These are phyloP conservation scores for Closterium sp. DNA, from an alignment of 139 green algal genomes.

Conservation along the genomic window DNA sequence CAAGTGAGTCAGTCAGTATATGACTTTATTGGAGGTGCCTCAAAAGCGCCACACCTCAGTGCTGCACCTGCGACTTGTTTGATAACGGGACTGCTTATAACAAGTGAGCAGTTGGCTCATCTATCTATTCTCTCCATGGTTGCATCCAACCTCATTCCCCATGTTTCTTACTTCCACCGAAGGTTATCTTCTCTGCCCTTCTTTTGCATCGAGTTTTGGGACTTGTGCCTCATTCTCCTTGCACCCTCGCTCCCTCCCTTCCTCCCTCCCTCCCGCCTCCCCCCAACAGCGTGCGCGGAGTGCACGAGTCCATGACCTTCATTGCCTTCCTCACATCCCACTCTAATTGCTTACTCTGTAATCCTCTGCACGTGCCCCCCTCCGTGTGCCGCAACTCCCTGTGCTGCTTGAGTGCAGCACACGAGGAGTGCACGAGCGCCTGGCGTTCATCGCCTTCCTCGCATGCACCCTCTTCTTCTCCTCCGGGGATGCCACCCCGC, in stretches of 20 bases:
- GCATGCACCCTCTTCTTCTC: constrained; percentile 48
- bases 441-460: constrained; percentile 47
- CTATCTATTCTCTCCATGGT: no score
- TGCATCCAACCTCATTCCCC: no score
- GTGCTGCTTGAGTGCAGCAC: neutral
- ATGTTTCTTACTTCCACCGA: no score
- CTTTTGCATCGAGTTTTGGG: neutral
- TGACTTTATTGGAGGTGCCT: no score
- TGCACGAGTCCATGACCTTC: no score
- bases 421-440: neutral
- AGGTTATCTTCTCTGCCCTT: neutral
- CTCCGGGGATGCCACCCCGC: constrained; percentile 42
- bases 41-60: no score
- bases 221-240: neutral
- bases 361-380: no score
- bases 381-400: neutral
- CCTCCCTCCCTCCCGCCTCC: neutral
- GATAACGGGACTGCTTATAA: neutral
- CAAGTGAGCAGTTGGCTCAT: neutral
- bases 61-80: neutral
- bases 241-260: neutral
- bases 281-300: no score
- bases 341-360: neutral
- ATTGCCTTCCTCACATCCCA: neutral
- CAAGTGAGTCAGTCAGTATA: neutral